A percentile compares a stretch with the other conserved stretches of the same genome.
phyloP scores from a whole-genome alignment of 805 yeast species.

The Candida methanosorbosa region DNA sequence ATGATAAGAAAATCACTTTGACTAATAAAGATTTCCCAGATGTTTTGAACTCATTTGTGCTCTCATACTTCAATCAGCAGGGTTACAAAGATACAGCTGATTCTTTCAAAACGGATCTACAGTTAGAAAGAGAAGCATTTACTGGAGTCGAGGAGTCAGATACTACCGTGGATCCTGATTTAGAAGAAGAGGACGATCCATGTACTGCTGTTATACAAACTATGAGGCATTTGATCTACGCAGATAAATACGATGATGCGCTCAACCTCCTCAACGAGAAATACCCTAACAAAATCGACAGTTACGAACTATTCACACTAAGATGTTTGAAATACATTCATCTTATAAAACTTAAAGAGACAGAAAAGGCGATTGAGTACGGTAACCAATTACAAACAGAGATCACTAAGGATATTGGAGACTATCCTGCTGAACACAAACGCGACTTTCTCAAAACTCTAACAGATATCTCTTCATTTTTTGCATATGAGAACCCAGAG shows the following conservation, averaged over 20 bases:
- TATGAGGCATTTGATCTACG: no score
- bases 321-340: constrained; percentile 34
- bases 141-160: no score
- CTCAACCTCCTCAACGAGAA: no score
- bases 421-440: no score
- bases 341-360: constrained; percentile 18
- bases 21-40: constrained; percentile 13
- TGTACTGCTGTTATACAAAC: no score
- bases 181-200: no score
- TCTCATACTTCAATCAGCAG: constrained; percentile 46
- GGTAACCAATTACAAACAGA: constrained; percentile 29
- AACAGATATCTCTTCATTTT: constrained; percentile 37
- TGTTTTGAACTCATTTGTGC: constrained; percentile 26
- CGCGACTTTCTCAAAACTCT: no score
- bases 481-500: constrained; percentile 44
- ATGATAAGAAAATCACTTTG: constrained; percentile 1
- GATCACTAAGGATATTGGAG: no score
- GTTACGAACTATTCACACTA: no score
- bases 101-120: constrained; percentile 41
- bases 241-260: no score
- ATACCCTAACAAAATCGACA: no score
- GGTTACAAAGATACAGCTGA: constrained; percentile 49
- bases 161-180: no score
- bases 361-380: constrained; percentile 27
- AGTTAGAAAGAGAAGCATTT: constrained; percentile 17